Percentiles rank a stretch among this genome's conserved stretches.
Evolutionary conservation across 2,329 filamentous ascomycete species (phyloP).

Genomic region (Hypoxylon rubiginosum): DNA sequence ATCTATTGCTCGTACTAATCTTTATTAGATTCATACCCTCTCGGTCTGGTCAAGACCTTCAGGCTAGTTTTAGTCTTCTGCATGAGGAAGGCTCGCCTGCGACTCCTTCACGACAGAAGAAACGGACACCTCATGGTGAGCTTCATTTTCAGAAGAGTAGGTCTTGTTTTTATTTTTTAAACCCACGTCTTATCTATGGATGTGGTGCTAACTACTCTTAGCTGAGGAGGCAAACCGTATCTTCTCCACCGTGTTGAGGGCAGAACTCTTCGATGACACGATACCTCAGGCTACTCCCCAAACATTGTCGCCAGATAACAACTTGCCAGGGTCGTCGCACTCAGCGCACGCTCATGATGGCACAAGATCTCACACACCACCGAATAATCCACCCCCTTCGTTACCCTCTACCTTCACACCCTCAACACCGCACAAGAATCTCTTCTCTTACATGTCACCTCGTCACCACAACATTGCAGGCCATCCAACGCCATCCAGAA

Average conservation of each 20-base stretch:
- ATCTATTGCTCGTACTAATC: conserved; percentile 24
- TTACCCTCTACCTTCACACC: conserved; percentile 85
- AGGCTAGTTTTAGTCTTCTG: conserved; percentile 91
- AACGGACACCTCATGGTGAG: conserved; percentile 87
- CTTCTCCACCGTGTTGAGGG: conserved; percentile 87
- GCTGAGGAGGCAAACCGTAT: conserved; percentile 96
- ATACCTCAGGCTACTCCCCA: conserved; percentile 84
- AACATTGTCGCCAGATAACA: conserved; percentile 71
- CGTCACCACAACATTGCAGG: conserved; percentile 77
- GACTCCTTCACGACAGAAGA: conserved; percentile 87
- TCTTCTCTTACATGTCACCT: conserved; percentile 91
- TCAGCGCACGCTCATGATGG: conserved; percentile 72
- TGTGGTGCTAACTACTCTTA: conserved; percentile 51
- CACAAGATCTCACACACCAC: conserved; percentile 84
- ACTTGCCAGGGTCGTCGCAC: conserved; percentile 63
- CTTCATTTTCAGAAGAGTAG: conserved; percentile 93
- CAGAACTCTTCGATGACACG: conserved; percentile 91
- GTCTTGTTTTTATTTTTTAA: conserved; percentile 45
- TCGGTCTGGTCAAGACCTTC: conserved; percentile 90
- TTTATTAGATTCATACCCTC: conserved; percentile 89
- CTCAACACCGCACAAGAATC: conserved; percentile 96
- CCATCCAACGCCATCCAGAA: conserved; percentile 90
- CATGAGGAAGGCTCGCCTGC: conserved; percentile 95
- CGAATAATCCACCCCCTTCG: conserved; percentile 72
- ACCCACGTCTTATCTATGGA: conserved; percentile 3